Base-by-base conservation (phyloP, 306 rosid genomes). In the Betula pendula region DNA sequence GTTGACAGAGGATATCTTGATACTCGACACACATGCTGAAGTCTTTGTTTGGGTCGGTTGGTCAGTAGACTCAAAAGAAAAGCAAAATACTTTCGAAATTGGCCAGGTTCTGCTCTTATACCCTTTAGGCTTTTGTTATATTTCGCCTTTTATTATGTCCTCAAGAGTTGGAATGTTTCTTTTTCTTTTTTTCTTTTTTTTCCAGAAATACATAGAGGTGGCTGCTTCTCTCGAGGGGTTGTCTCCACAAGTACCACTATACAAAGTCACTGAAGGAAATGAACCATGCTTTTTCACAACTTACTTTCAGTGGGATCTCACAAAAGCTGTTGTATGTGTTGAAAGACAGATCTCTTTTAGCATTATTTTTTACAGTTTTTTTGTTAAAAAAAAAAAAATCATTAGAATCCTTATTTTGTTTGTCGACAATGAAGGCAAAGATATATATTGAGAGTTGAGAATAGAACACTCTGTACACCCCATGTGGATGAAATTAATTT, bases 11-110 rank as follows among this genome's bases (percentile, higher is more conserved):
- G 99, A 96, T 85, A 85, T 91, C 77, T 88, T 96, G 81, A 85
- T 96, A 72, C 98, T 96, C 52, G 97, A 96, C 82, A 92, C 99
- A 0, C 98, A 92, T 76, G 98, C 93, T n/a, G 99, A 96, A 91
- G 96, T 96, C 75, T 89, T 96, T 85, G 84, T 96, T 77, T 96
- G 99, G 99, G 86, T 96, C 82, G 99, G 99, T 60, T 97, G 92
- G 60, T 89, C 80, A 55, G 98, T 91, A 79, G 99, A 92, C 73
- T 68, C 88, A 7, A 96, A 90, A 85, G 99, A 92, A 85, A 96
- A 91, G 81, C 97, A 89, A 86, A 92, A 79, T 84, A 90, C 86
- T 87, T 87, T 90, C 75, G 99, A 96, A 74, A 79, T 91, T 77
- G 96, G 87, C 76, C 88, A 91, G 97, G 99, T 96, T 83, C 68